Percentiles rank a stretch among this genome's conserved stretches.
Conservation (phyloP, 2,329 filamentous ascomycete species). For the Fusarium fujikuroi region DNA sequence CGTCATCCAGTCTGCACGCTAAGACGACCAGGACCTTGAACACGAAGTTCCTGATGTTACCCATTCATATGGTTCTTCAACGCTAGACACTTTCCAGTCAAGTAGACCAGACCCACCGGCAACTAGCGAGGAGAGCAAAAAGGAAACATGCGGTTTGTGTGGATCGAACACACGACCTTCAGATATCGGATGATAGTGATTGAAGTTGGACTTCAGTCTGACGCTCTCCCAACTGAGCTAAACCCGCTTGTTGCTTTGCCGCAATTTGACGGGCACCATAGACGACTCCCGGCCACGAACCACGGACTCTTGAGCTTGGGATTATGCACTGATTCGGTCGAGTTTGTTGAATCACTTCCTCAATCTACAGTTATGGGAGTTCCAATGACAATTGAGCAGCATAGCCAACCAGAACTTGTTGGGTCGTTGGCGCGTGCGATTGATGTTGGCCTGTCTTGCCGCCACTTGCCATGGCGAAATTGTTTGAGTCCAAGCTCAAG, state of each 20-base stretch:
- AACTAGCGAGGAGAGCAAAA: not conserved
- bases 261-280: not conserved
- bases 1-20: not conserved
- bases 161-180: constrained; percentile 18
- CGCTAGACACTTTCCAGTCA: not conserved
- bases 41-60: no score
- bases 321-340: not conserved
- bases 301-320: not conserved
- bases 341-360: not conserved
- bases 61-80: not conserved
- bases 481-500: not conserved
- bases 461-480: not conserved
- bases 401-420: not conserved
- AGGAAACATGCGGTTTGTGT: not conserved
- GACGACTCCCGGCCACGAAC: not conserved
- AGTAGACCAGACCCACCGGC: not conserved
- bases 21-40: not conserved
- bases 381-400: not conserved
- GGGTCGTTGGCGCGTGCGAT: not conserved
- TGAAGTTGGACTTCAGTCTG: constrained; percentile 14
- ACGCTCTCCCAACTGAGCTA: constrained; percentile 19
- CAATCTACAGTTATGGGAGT: accelerated
- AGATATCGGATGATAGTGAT: constrained; percentile 4
- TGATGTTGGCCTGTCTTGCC: not conserved
- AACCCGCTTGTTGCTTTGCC: not conserved